Evolutionary conservation across 306 rosid genomes (phyloP).

Genomic region (Castanea sativa): DNA sequence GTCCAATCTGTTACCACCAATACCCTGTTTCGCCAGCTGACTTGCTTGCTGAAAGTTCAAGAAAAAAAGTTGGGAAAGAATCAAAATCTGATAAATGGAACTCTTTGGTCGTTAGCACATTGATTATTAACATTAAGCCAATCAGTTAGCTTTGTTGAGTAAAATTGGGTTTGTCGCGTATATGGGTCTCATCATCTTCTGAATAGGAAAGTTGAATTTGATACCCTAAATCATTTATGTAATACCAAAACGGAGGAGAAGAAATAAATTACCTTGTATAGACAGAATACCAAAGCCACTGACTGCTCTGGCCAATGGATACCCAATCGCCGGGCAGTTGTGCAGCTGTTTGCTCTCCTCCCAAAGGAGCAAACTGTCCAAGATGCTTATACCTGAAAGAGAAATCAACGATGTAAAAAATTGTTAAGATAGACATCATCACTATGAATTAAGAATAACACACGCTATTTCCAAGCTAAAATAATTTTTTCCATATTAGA

Average conservation of each 20-base stretch:
- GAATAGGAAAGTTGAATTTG: background rate
- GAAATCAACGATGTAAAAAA: constrained; percentile 12
- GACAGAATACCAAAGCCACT: constrained; percentile 99
- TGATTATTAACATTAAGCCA: background rate
- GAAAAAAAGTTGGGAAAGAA: background rate
- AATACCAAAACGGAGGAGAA: background rate
- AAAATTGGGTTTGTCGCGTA: background rate
- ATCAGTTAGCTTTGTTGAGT: background rate
- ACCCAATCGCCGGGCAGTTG: constrained; percentile 99
- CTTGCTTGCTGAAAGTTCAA: constrained; percentile 77
- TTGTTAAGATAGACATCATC: constrained; percentile 7
- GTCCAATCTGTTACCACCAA: constrained; percentile 82
- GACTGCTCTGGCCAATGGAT: constrained; percentile 89
- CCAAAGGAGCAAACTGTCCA: constrained; percentile 97
- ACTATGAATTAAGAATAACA: background rate
- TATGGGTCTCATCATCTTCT: background rate
- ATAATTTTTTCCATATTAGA: background rate
- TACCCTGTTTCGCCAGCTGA: constrained; percentile 95
- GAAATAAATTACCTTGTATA: constrained; percentile 68
- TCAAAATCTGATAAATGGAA: background rate
- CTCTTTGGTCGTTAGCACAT: background rate
- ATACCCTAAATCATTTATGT: background rate
- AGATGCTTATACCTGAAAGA: constrained; percentile 84
- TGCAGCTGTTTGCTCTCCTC: constrained; percentile 98
- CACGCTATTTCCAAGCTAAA: background rate